Evolutionary conservation across 768 basidiomycete species (phyloP), one percentile per base, ranked within the genome.

Genomic region (Mycena floridula): DNA sequence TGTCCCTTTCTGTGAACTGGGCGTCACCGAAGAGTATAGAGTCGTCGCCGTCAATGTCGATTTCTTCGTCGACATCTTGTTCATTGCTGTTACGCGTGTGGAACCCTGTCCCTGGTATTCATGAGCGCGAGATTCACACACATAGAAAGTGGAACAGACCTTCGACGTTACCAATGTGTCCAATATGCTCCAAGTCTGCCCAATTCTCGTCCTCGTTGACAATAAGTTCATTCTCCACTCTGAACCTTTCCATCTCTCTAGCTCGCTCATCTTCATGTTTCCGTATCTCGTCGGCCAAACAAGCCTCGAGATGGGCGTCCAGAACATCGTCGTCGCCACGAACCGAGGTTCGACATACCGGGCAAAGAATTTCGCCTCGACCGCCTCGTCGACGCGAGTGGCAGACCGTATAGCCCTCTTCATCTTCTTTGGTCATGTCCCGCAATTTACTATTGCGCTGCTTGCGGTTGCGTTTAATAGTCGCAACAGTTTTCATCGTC

Each of bases 1-100:
- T 66, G 53, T 90, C 88, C 3, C 70, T 70, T 59, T 89, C 87
- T 8, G 79, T 82, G 58, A 91, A 91, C 55, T 91, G 89, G 1
- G 74, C 70, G 15, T 76, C 74, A 1, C 88, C 88, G 54, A 79
- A 91, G 1, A 72, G 54, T 3, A 57, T 73, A 44, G 79, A 72
- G 55, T 88, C 87, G 44, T 85, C 85, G 3, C 88, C 87, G 45
- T 89, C 88, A 8, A 89, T 67, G 46, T 91, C 89, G 8, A 90
- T 69, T 37, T 89, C 88, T 15, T 85, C 87, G 24, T 91, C 89
- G 2, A 85, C 72, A 47, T 89, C 86, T 47, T 72, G 65, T 15
- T 73, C 67, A n/a, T 69, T 59, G 21, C 63, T 65, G 48, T 77
- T 67, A 30, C 84, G 79, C 7, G 79, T 71, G 46, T 78, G 72